Evolutionary conservation across 306 rosid species (phyloP).

Genomic region (Vigna nakashimae): DNA sequence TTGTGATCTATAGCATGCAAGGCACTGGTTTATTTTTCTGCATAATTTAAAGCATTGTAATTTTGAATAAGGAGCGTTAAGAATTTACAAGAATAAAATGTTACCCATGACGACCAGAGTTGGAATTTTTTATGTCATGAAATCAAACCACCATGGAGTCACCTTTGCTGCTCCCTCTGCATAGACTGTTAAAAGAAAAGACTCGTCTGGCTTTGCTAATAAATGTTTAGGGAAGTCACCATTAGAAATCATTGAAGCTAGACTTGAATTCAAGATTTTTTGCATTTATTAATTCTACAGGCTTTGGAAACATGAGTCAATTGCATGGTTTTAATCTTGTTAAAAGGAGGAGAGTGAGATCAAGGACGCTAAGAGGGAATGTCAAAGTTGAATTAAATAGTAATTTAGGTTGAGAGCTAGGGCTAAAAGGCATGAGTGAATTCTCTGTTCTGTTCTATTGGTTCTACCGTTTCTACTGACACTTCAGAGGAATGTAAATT

Average conservation of each 20-base stretch:
- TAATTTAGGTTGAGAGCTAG: conserved; percentile 6
- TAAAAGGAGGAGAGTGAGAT: not conserved
- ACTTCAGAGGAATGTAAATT: not conserved
- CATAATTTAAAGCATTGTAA: too few species aligned
- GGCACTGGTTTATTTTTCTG: too few species aligned
- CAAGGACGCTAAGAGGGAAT: not conserved
- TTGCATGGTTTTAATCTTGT: not conserved
- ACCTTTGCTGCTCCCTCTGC: too few species aligned
- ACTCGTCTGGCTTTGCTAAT: too few species aligned
- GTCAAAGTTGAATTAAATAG: not conserved
- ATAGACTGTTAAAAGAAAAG: too few species aligned
- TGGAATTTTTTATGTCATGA: too few species aligned
- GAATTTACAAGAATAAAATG: too few species aligned
- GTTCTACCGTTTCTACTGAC: not conserved
- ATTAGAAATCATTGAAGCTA: not conserved
- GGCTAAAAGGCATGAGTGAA: conserved; percentile 21
- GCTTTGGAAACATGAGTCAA: not conserved
- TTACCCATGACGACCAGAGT: too few species aligned
- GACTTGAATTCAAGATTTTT: not conserved
- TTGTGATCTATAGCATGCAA: too few species aligned
- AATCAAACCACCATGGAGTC: too few species aligned
- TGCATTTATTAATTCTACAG: not conserved
- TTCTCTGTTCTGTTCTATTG: conserved; percentile 11
- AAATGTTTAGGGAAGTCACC: too few species aligned
- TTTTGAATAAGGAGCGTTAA: too few species aligned